phyloP scores from a whole-genome alignment of 768 basidiomycete genomes.

The Boletus barrowsii region DNA sequence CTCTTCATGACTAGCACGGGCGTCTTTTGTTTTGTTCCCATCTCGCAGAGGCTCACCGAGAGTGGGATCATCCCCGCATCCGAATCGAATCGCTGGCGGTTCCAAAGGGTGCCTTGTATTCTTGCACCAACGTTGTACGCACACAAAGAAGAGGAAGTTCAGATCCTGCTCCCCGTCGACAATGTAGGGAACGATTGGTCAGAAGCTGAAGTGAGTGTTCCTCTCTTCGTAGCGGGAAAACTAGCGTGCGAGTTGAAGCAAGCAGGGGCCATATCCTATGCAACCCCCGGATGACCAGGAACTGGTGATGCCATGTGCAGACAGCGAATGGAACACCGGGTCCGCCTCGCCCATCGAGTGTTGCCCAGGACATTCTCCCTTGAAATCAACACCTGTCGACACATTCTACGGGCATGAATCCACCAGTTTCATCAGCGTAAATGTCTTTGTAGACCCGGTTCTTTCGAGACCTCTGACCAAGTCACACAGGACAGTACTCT shows the following conservation, averaged over 20 bases:
- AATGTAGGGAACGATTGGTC: not conserved
- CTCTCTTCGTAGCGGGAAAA: not conserved
- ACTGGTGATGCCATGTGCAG: not conserved
- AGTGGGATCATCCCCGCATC: slow-evolving; percentile 17
- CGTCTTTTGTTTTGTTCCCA: slow-evolving; percentile 26
- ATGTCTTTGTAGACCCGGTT: not conserved
- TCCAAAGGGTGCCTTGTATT: not conserved
- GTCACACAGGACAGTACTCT: slow-evolving; percentile 11
- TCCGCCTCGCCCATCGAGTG: not conserved
- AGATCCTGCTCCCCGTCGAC: not conserved
- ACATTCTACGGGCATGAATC: slow-evolving; percentile 5
- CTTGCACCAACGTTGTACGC: not conserved
- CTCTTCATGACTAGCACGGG: slow-evolving; percentile 23
- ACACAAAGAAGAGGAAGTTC: not conserved
- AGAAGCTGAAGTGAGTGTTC: slow-evolving; percentile 5
- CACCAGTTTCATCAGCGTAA: slow-evolving; percentile 9
- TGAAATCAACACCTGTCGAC: not conserved
- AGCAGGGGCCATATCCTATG: not conserved
- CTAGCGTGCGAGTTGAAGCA: not conserved
- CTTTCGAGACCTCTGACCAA: not conserved
- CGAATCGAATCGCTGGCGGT: slow-evolving; percentile 5
- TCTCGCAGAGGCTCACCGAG: slow-evolving; percentile 23
- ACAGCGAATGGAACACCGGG: not conserved
- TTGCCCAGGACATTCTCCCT: not conserved
- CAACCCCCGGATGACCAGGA: not conserved